A percentile compares a stretch with the other conserved stretches of the same genome.
phyloP scores from a whole-genome alignment of 208 protist genomes.

The Crithidia brevicula region DNA sequence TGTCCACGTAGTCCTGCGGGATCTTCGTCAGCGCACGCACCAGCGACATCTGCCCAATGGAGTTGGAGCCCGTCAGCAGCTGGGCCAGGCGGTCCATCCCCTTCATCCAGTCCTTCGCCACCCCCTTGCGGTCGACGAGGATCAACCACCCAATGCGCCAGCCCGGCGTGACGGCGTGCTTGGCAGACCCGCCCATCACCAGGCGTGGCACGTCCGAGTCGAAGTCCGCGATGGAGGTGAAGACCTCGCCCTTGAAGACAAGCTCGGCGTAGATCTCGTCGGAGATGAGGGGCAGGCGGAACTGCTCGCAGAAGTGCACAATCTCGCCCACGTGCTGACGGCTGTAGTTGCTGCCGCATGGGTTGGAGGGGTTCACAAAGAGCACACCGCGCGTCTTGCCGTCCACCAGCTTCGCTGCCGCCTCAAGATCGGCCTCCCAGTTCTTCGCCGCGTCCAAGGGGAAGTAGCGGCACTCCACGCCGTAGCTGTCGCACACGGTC shows the following conservation, averaged over 20 bases:
- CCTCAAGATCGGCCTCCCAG: conserved; percentile 90
- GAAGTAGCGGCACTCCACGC: conserved; percentile 82
- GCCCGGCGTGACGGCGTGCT: conserved; percentile 92
- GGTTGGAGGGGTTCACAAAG: conserved; percentile 97
- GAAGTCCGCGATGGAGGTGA: conserved; percentile 81
- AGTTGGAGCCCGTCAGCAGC: conserved; percentile 85
- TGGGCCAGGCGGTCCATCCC: conserved; percentile 59
- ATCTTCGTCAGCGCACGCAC: conserved; percentile 72
- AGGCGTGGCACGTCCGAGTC: conserved; percentile 84
- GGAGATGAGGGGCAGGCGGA: conserved; percentile 90
- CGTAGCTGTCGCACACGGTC: conserved; percentile 78
- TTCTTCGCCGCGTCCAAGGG: conserved; percentile 68
- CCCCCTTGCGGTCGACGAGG: conserved; percentile 64
- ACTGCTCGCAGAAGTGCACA: conserved; percentile 77
- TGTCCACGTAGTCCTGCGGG: conserved; percentile 41
- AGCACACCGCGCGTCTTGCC: conserved; percentile 83
- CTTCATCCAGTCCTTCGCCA: conserved; percentile 28
- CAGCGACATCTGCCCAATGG: conserved; percentile 83
- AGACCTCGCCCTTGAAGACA: conserved; percentile 78
- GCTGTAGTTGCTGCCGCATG: conserved; percentile 93
- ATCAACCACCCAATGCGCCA: conserved; percentile 92
- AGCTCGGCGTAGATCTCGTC: conserved; percentile 96
- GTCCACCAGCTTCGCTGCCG: conserved; percentile 75
- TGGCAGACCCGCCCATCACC: conserved; percentile 90
- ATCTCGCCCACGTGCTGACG: conserved; percentile 76